A percentile compares a stretch with the other conserved stretches of the same genome.
These are phyloP conservation scores for Trypanosoma mega DNA, from an alignment of 208 protist species.

Conservation along the genomic window DNA sequence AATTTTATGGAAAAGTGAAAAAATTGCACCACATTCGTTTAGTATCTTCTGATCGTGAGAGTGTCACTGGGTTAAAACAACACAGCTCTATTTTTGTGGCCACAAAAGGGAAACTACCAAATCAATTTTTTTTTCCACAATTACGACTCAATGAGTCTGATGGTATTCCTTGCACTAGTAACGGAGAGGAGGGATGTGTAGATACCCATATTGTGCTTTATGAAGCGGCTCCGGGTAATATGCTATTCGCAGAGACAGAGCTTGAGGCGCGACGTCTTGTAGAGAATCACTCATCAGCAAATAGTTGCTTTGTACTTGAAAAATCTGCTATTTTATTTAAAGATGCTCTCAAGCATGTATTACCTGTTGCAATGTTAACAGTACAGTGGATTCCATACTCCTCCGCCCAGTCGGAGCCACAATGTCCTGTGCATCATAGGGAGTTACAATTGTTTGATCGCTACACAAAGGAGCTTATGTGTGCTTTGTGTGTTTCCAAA, in stretches of 20 bases:
- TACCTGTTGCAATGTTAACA: constrained; percentile 66
- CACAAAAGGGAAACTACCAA: constrained; percentile 73
- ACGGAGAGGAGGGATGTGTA: constrained; percentile 28
- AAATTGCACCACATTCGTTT: constrained; percentile 66
- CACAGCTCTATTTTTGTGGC: constrained; percentile 78
- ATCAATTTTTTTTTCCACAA: constrained; percentile 77
- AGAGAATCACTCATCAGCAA: constrained; percentile 30
- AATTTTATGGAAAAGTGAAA: constrained; percentile 84
- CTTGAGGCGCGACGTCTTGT: constrained; percentile 60
- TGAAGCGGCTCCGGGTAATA: constrained; percentile 80
- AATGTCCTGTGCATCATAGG: constrained; percentile 73
- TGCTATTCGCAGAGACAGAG: constrained; percentile 83
- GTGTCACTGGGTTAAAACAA: constrained; percentile 40
- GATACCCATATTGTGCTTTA: constrained; percentile 74
- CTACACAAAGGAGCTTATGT: constrained; percentile 74
- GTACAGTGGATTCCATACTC: constrained; percentile 77
- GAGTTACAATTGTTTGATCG: constrained; percentile 83
- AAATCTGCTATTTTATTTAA: constrained; percentile 75
- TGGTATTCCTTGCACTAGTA: constrained; percentile 16
- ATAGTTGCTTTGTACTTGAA: constrained; percentile 78
- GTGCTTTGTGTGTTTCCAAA: constrained; percentile 68
- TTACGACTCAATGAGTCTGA: constrained; percentile 60
- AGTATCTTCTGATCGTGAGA: constrained; percentile 38
- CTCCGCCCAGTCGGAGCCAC: constrained; percentile 57
- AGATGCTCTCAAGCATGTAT: constrained; percentile 55